Conservation (phyloP, 2,329 filamentous ascomycete genomes). For the Diaporthe sp. region DNA sequence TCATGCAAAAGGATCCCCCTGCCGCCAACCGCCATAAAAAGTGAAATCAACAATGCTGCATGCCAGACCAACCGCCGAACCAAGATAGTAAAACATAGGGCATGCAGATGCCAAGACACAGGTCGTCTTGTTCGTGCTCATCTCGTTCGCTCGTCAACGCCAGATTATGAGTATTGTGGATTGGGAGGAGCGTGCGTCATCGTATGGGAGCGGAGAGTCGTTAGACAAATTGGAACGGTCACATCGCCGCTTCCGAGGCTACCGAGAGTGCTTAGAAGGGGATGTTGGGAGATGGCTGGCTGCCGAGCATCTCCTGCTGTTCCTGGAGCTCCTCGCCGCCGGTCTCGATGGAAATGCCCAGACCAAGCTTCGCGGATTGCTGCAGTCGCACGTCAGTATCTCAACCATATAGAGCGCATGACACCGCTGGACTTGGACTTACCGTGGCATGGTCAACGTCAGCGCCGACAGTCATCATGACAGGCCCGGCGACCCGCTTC, state of each 20-base stretch:
- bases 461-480: constrained; percentile 93
- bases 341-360: constrained; percentile 92
- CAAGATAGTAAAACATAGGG: constrained; percentile 27
- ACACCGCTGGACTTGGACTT: constrained; percentile 59
- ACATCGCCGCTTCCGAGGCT: not conserved
- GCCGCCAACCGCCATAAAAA: constrained; percentile 8
- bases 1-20: constrained; percentile 29
- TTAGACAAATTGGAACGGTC: constrained; percentile 17
- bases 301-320: constrained; percentile 74
- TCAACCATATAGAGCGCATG: not conserved
- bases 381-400: constrained; percentile 54
- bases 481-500: constrained; percentile 93
- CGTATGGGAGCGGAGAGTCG: constrained; percentile 40
- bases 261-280: constrained; percentile 65
- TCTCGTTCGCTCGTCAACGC: constrained; percentile 24
- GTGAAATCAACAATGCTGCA: constrained; percentile 31
- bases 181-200: constrained; percentile 25
- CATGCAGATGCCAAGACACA: constrained; percentile 6
- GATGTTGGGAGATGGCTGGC: constrained; percentile 67
- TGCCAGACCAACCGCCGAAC: constrained; percentile 29
- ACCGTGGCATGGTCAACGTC: constrained; percentile 97
- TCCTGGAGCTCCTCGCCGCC: constrained; percentile 87
- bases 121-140: constrained; percentile 23
- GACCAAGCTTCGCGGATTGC: constrained; percentile 95
- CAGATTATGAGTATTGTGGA: constrained; percentile 29